These are phyloP conservation scores for Aspergillus candidus DNA, from an alignment of 2,329 filamentous ascomycete species.

Conservation along the genomic window DNA sequence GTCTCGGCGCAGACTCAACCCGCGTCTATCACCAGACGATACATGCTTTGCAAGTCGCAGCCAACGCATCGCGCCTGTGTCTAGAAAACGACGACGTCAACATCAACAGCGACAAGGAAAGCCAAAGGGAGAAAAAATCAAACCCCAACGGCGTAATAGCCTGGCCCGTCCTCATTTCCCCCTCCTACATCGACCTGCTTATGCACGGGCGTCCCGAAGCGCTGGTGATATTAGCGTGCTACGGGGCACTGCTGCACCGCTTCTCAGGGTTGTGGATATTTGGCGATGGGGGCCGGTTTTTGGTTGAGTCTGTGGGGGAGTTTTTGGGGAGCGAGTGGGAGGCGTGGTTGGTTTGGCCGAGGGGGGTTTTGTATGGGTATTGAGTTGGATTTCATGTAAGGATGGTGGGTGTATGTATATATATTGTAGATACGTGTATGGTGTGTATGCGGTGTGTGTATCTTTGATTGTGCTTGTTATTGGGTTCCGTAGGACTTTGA, in stretches of 20 bases:
- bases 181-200: conserved; percentile 26
- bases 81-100: too few relatives aligned
- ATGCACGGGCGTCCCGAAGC: conserved; percentile 30
- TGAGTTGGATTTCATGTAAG: too few relatives aligned
- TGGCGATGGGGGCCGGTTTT: conserved; percentile 23
- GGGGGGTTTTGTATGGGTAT: neutral
- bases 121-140: neutral
- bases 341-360: conserved; percentile 25
- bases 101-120: too few relatives aligned
- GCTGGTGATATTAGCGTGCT: conserved; percentile 35
- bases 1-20: too few relatives aligned
- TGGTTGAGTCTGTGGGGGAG: conserved; percentile 18
- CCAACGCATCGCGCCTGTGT: too few relatives aligned
- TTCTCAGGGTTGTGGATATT: conserved; percentile 32
- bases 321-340: conserved; percentile 24
- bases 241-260: conserved; percentile 31
- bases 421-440: too few relatives aligned
- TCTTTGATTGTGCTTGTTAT: too few relatives aligned
- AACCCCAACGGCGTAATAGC: conserved; percentile 2
- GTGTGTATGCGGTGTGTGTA: too few relatives aligned
- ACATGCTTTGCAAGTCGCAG: too few relatives aligned
- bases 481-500: too few relatives aligned
- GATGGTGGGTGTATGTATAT: too few relatives aligned
- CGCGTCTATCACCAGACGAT: too few relatives aligned
- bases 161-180: conserved; percentile 26